Conservation (phyloP, 2,329 filamentous ascomycete species). For the Paramyrothecium roridum region DNA sequence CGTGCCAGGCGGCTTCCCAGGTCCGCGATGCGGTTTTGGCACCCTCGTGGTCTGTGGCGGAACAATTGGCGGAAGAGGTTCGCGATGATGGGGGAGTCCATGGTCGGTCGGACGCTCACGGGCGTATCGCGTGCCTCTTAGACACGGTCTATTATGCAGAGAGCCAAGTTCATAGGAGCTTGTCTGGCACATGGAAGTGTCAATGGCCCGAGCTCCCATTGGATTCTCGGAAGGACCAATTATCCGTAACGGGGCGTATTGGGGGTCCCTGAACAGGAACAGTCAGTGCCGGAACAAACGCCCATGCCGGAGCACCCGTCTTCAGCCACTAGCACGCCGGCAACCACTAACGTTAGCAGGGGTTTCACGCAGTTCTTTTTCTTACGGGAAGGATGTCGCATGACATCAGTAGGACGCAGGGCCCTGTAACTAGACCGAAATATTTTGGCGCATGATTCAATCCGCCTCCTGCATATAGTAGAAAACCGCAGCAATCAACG, state of each 20-base stretch:
- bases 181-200: background rate
- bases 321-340: background rate
- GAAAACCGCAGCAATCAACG: too few relatives aligned
- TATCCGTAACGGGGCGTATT: slow-evolving; percentile 1
- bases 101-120: slow-evolving; percentile 30
- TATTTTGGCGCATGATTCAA: background rate
- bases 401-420: background rate
- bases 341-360: background rate
- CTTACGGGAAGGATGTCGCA: background rate
- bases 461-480: background rate
- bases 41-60: slow-evolving; percentile 49
- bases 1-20: slow-evolving; percentile 17
- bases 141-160: too few relatives aligned
- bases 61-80: slow-evolving; percentile 86
- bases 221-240: slow-evolving; percentile 4
- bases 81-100: slow-evolving; percentile 79
- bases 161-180: too few relatives aligned
- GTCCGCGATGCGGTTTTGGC: slow-evolving; percentile 20
- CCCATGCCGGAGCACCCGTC: background rate
- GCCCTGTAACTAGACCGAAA: background rate
- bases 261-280: background rate
- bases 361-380: background rate
- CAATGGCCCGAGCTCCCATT: background rate
- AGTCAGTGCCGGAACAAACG: background rate
- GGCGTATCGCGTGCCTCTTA: background rate